Evolutionary conservation across 208 protist genomes (phyloP).

Genomic region (Ichthyophonus hoferi): DNA sequence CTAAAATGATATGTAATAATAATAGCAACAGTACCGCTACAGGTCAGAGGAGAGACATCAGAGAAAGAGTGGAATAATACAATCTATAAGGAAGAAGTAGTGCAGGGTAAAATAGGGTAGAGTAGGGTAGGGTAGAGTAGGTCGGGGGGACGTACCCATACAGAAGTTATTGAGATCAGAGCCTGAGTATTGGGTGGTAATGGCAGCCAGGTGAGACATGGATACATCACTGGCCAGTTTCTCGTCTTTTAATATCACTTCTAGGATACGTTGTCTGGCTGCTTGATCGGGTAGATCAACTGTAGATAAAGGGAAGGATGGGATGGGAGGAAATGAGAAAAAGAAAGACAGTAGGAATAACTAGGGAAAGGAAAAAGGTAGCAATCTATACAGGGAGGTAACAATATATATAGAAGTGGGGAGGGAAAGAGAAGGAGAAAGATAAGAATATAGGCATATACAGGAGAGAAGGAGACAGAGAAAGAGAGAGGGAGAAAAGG

Average conservation of each 20-base stretch:
- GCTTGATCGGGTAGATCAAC: background rate
- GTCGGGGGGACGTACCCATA: constrained; percentile 46
- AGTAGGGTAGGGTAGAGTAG: background rate
- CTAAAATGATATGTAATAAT: background rate
- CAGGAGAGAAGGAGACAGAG: background rate
- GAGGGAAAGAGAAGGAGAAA: background rate
- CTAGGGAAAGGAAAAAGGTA: background rate
- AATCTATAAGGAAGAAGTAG: background rate
- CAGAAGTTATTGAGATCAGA: constrained; percentile 61
- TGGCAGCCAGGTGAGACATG: constrained; percentile 42
- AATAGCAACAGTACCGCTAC: background rate
- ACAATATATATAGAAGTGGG: background rate
- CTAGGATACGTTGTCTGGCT: background rate
- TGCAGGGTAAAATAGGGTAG: background rate
- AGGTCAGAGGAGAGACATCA: background rate
- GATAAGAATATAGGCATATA: background rate
- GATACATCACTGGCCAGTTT: constrained; percentile 43
- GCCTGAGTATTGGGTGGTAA: constrained; percentile 53
- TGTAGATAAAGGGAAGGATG: background rate
- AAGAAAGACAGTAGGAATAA: background rate
- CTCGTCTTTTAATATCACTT: constrained; percentile 51
- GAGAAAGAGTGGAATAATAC: background rate
- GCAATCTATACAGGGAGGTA: no score
- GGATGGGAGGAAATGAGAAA: background rate
- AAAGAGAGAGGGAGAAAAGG: background rate